Evolutionary conservation across 2,329 filamentous ascomycete species (phyloP).

Genomic region (Cytospora piceicola): DNA sequence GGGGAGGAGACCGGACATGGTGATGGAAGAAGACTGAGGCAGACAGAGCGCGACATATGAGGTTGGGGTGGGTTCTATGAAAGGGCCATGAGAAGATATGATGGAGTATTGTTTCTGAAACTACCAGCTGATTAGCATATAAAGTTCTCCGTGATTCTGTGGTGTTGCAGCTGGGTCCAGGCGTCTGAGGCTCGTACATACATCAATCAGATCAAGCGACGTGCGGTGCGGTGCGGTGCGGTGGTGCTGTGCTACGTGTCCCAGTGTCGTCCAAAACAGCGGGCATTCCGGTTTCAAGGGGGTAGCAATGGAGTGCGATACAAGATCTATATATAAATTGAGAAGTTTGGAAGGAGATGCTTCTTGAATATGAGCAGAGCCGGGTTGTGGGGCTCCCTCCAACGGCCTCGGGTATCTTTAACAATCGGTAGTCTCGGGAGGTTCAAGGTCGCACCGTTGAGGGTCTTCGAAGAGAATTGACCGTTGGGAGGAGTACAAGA

Average conservation of each 20-base stretch:
- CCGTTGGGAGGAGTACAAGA: not conserved
- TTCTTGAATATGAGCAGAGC: not conserved
- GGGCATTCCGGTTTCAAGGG: not conserved
- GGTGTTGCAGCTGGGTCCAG: conserved; percentile 9
- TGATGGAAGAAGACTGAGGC: conserved; percentile 10
- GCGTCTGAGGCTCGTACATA: conserved; percentile 11
- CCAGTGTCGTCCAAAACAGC: not conserved
- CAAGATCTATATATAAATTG: not conserved
- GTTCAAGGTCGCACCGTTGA: not conserved
- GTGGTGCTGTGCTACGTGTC: not conserved
- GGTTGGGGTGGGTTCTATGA: not conserved
- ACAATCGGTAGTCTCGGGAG: not conserved
- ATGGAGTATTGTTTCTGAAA: conserved; percentile 11
- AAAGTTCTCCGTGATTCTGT: not conserved
- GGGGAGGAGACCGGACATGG: conserved; percentile 50
- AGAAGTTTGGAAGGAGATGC: not conserved
- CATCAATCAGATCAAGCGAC: conserved; percentile 6
- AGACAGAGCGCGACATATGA: conserved; percentile 21
- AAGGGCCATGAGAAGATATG: not conserved
- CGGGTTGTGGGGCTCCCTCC: not conserved
- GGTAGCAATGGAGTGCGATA: not conserved
- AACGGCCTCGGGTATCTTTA: not conserved
- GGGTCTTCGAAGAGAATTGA: not conserved
- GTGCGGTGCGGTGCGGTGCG: not conserved
- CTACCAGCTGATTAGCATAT: conserved; percentile 15